These are phyloP conservation scores for Ogataea thermomethanolica DNA, from an alignment of 805 yeast genomes.

Conservation along the genomic window DNA sequence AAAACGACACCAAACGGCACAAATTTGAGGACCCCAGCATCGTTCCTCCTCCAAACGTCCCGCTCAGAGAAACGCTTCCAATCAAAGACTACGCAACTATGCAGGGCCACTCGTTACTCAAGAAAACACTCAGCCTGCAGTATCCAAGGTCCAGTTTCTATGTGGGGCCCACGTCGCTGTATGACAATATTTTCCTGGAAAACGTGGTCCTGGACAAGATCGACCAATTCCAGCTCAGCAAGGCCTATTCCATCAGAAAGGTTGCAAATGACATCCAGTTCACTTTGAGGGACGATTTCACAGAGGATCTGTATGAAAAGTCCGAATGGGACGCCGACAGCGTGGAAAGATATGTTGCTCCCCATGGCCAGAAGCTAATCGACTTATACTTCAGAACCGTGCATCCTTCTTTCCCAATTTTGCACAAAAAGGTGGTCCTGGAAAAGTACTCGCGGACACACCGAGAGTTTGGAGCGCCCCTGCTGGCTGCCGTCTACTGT, in stretches of 20 bases:
- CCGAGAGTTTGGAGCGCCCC: slow-evolving; percentile 86
- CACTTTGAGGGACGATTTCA: slow-evolving; percentile 74
- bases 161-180: slow-evolving; percentile 84
- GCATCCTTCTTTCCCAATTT: slow-evolving; percentile 88
- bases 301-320: slow-evolving; percentile 60
- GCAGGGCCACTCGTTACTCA: slow-evolving; percentile 60
- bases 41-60: slow-evolving; percentile 37
- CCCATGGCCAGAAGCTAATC: slow-evolving; percentile 80
- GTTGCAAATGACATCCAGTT: slow-evolving; percentile 78
- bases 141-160: slow-evolving; percentile 87
- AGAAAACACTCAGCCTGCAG: slow-evolving; percentile 70
- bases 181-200: slow-evolving; percentile 68
- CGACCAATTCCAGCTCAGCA: slow-evolving; percentile 75
- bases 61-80: slow-evolving; percentile 53
- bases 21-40: slow-evolving; percentile 34
- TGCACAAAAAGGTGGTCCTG: slow-evolving; percentile 86
- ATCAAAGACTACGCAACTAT: slow-evolving; percentile 64
- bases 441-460: slow-evolving; percentile 91
- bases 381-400: slow-evolving; percentile 80
- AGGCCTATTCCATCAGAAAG: slow-evolving; percentile 65
- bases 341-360: slow-evolving; percentile 83
- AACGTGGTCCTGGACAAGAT: slow-evolving; percentile 62
- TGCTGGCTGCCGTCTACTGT: slow-evolving; percentile 85
- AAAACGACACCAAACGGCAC: slow-evolving; percentile 28
- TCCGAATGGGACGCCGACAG: slow-evolving; percentile 78